Base-by-base conservation (phyloP, 2,329 filamentous ascomycete genomes). In the Stagonosporopsis tanaceti region DNA sequence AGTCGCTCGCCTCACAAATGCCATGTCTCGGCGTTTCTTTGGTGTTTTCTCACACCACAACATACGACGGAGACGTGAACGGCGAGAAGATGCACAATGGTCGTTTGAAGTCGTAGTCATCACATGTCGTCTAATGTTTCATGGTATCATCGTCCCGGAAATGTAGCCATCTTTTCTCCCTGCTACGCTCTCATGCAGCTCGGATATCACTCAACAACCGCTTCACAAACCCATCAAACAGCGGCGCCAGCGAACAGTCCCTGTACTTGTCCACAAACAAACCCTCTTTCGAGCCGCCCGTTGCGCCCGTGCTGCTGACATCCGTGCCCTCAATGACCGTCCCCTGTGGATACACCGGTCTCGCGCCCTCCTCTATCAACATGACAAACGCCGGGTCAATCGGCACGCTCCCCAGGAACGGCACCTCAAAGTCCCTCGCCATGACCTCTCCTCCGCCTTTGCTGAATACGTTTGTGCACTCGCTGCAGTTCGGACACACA, bases 391-490 rank as follows among this genome's bases (percentile, higher is more conserved):
- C 91, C 20, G 93, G 91, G 78, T 99, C 95, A 70, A 99, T 93
- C 1, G 95, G 95, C 35, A 98, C 88, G 27, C 87, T 88, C 2
- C 93, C 95, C 50, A 98, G 77, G 69, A 97, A 98, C 15, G 85
- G 86, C 34, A 98, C 91, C 0, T 81, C 82, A 73, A 96, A 95
- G 66, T 98, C 93, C 45, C 86, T 80, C 6, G 94, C 93, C 93
- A 99, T 97, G 24, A 90, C 85, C 75, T 91, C 82, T 7, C 95
- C 95, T 3, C 95, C 95, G 4, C 95, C 95, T 53, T 91, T 93
- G 48, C 89, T 92, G 75, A 99, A 99, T 48, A 98, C 86, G 77
- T 98, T 92, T 50, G 92, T 97, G 77, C 94, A 96, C 75, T 97
- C 93, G 47, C 83, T 84, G 70, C 86, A 88, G 59, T 86, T 87